These are phyloP conservation scores for Trichoderma sp. DNA, from an alignment of 2,329 filamentous ascomycete species.

Conservation along the genomic window DNA sequence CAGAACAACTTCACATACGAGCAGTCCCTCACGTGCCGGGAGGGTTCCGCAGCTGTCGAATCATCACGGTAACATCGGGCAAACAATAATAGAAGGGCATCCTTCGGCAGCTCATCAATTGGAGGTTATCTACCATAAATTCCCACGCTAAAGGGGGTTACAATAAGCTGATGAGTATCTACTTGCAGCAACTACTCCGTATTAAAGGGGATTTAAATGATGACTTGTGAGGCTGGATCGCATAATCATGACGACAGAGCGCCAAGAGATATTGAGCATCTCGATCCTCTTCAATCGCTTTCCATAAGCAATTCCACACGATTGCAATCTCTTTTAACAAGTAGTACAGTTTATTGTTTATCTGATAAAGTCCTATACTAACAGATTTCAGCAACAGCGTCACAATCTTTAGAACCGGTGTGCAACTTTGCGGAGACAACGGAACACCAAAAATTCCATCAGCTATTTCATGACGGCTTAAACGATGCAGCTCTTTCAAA, in stretches of 20 bases:
- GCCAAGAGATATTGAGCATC: background rate
- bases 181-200: background rate
- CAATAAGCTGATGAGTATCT: background rate
- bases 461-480: background rate
- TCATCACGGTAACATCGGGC: background rate
- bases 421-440: slow-evolving; percentile 1
- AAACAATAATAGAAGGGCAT: background rate
- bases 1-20: background rate
- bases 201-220: background rate
- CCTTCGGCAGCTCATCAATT: background rate
- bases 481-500: slow-evolving; percentile 6
- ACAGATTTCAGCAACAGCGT: background rate
- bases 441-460: slow-evolving; percentile 1
- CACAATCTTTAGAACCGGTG: background rate
- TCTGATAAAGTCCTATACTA: background rate
- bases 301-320: background rate
- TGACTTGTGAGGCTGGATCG: background rate
- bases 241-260: background rate
- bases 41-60: background rate
- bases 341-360: background rate
- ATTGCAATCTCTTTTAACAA: background rate
- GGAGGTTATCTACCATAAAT: background rate
- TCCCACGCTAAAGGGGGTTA: background rate
- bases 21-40: too few species aligned
- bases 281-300: background rate